These are phyloP conservation scores for Gossypium herbaceum DNA, from an alignment of 345 rosid genomes.

Conservation along the genomic window DNA sequence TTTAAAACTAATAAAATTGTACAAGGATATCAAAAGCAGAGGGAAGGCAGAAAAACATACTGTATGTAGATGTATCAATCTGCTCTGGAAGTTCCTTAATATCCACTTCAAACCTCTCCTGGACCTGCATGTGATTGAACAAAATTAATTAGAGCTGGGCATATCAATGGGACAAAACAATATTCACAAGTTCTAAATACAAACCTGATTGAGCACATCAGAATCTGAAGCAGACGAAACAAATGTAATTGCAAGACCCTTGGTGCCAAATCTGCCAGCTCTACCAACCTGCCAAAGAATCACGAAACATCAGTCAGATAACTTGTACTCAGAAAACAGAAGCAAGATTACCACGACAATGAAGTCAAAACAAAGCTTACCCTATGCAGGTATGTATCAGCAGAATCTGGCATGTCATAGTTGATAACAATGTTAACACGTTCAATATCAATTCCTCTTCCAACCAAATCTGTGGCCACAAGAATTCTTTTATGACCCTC, in stretches of 20 bases:
- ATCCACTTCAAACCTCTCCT: conserved; percentile 93
- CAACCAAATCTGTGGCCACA: conserved; percentile 95
- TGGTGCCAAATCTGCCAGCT: conserved; percentile 99
- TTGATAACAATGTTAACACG: conserved; percentile 98
- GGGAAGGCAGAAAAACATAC: conserved; percentile 32
- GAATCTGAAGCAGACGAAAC: conserved; percentile 91
- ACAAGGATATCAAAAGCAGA: neutral
- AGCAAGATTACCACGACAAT: neutral
- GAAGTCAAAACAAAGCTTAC: conserved; percentile 28
- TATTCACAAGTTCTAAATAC: neutral
- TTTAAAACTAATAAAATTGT: no score
- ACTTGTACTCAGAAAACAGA: neutral
- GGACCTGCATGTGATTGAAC: conserved; percentile 47
- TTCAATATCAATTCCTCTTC: conserved; percentile 96
- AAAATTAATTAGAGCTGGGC: neutral
- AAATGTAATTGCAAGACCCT: conserved; percentile 96
- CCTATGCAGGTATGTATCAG: conserved; percentile 97
- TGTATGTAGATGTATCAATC: conserved; percentile 91
- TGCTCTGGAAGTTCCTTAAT: conserved; percentile 97
- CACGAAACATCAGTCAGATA: neutral
- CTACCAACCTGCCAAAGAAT: conserved; percentile 68
- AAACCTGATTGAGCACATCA: conserved; percentile 90
- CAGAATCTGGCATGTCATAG: conserved; percentile 99
- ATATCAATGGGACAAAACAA: neutral
- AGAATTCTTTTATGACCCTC: conserved; percentile 99